Evolutionary conservation across 2,329 filamentous ascomycete species (phyloP).

Genomic region (Niveomyces coronatus): DNA sequence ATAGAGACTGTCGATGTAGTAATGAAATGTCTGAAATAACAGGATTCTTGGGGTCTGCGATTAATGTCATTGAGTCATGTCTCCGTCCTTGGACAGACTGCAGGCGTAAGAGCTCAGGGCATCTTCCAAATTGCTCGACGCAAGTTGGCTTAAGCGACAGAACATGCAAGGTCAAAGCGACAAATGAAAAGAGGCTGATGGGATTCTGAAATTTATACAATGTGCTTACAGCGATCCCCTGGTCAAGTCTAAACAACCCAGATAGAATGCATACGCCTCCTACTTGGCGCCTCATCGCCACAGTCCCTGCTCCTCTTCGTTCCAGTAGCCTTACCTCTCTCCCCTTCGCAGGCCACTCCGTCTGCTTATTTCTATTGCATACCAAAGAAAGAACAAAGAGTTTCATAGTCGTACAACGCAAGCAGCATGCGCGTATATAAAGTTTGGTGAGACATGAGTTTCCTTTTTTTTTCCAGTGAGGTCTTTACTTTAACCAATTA

Average conservation of each 20-base stretch:
- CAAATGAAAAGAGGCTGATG: constrained; percentile 9
- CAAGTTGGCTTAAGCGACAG: no score
- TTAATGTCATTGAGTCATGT: no score
- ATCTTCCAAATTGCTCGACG: no score
- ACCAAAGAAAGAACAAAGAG: constrained; percentile 3
- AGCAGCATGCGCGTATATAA: constrained; percentile 7
- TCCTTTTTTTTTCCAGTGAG: neutral
- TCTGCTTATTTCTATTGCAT: neutral
- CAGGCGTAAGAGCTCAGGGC: no score
- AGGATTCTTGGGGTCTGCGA: no score
- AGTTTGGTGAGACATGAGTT: neutral
- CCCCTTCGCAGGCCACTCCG: neutral
- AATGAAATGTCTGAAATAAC: no score
- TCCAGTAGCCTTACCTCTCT: neutral
- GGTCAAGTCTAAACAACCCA: constrained; percentile 10
- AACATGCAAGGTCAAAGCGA: no score
- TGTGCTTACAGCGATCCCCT: constrained; percentile 7
- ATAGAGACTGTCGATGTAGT: no score
- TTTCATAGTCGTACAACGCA: constrained; percentile 10
- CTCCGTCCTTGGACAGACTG: no score
- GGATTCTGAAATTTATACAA: constrained; percentile 12
- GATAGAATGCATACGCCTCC: neutral
- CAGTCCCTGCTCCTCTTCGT: neutral
- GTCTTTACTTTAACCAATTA: constrained; percentile 74
- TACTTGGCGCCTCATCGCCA: no score